Conservation (phyloP, 495 filamentous ascomycete species). For the Aspergillus funiculosus region DNA sequence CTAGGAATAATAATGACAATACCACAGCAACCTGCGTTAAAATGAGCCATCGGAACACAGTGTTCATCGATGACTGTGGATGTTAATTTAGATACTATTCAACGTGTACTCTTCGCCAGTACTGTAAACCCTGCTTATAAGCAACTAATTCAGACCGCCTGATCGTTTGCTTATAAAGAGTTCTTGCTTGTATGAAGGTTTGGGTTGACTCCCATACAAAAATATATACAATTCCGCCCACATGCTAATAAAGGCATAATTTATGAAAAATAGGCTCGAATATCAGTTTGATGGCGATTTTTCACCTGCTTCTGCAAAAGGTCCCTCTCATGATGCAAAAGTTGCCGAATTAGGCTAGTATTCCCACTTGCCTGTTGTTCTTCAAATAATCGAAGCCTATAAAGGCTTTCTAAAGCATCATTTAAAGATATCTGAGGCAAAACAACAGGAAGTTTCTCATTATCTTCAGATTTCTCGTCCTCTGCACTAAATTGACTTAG, state of each 20-base stretch:
- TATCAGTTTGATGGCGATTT: neutral
- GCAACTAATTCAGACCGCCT: neutral
- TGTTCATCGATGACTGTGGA: no score
- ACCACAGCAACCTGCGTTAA: no score
- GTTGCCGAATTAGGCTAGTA: conserved; percentile 7
- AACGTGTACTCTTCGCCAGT: no score
- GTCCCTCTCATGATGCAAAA: conserved; percentile 14
- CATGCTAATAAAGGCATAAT: no score
- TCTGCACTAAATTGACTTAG: conserved; percentile 15
- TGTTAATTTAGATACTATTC: no score
- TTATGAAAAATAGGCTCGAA: no score
- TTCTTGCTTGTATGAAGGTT: no score
- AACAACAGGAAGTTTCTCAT: conserved; percentile 7
- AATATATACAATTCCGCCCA: no score
- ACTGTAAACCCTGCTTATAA: conserved; percentile 2
- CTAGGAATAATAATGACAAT: no score
- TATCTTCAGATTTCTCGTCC: neutral
- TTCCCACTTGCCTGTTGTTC: conserved; percentile 16
- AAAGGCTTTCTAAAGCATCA: conserved; percentile 15
- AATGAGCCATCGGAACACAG: no score
- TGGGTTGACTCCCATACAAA: no score
- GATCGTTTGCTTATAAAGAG: neutral
- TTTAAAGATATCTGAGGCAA: neutral
- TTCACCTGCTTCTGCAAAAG: neutral
- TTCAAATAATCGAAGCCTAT: conserved; percentile 11